Conservation (phyloP, 768 basidiomycete genomes). For the Collybia sp. region DNA sequence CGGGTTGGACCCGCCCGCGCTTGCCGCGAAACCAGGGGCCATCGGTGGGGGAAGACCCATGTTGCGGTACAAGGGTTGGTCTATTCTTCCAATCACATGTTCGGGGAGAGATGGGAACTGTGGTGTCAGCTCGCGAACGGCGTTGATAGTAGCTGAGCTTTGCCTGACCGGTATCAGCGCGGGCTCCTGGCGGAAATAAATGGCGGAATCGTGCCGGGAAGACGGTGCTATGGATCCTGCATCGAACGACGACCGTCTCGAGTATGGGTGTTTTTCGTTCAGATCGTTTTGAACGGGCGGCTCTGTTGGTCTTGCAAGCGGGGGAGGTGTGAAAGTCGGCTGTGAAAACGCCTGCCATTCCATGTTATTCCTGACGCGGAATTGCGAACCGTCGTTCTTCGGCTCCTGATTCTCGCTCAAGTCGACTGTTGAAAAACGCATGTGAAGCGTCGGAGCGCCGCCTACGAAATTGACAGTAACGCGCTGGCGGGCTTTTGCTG, state of each 20-base stretch:
- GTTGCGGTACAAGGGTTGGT: neutral
- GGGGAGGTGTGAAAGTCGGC: too few relatives aligned
- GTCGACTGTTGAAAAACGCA: slow-evolving; percentile 50
- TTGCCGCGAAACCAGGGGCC: slow-evolving; percentile 7
- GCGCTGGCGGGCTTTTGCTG: slow-evolving; percentile 21
- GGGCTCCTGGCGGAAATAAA: neutral
- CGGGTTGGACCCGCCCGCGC: neutral
- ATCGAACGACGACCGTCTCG: too few relatives aligned
- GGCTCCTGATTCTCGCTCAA: slow-evolving; percentile 31
- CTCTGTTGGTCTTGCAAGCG: too few relatives aligned
- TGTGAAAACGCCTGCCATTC: neutral
- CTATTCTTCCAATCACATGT: slow-evolving; percentile 17
- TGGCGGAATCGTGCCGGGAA: neutral
- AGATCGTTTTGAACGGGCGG: too few relatives aligned
- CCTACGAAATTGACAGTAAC: slow-evolving; percentile 45
- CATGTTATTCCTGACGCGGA: neutral
- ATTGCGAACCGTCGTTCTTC: slow-evolving; percentile 10
- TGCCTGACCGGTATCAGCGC: slow-evolving; percentile 1
- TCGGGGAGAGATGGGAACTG: slow-evolving; percentile 52
- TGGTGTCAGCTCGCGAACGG: slow-evolving; percentile 44
- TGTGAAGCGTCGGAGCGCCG: slow-evolving; percentile 45
- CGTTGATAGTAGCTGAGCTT: slow-evolving; percentile 23
- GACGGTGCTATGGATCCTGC: too few relatives aligned
- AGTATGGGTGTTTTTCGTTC: too few relatives aligned
- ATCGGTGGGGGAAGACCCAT: neutral